A percentile compares a stretch with the other conserved stretches of the same genome.
Conservation (phyloP, 371 early-diverging fungal species). For the Mycotypha africana region DNA sequence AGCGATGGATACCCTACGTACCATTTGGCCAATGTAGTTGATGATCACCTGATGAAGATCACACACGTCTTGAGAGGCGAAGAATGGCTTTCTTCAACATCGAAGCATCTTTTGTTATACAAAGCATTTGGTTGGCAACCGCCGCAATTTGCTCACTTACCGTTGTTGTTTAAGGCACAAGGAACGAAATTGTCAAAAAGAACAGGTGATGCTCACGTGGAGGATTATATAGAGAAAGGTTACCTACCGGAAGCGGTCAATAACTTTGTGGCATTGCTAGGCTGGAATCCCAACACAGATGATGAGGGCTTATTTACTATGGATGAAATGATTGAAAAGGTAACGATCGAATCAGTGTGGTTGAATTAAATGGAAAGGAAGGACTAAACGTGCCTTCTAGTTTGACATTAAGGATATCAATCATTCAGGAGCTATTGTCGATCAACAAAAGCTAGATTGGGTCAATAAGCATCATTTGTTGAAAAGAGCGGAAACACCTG, state of each 20-base stretch:
- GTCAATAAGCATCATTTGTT: constrained; percentile 78
- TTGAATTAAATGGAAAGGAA: neutral
- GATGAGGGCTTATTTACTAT: constrained; percentile 38
- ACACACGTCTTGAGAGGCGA: constrained; percentile 93
- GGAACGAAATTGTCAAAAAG: constrained; percentile 88
- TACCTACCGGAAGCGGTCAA: constrained; percentile 85
- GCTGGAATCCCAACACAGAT: constrained; percentile 68
- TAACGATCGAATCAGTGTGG: constrained; percentile 27
- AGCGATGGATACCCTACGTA: constrained; percentile 93
- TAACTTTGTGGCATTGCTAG: constrained; percentile 86
- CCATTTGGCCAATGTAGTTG: constrained; percentile 93
- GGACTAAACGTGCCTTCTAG: constrained; percentile 19
- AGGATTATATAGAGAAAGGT: constrained; percentile 66
- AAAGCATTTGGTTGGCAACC: constrained; percentile 74
- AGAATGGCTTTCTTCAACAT: constrained; percentile 94
- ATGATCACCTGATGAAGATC: constrained; percentile 88
- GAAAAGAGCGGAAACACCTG: constrained; percentile 42
- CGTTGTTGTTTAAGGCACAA: constrained; percentile 79
- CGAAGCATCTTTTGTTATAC: constrained; percentile 86
- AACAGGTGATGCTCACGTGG: constrained; percentile 72
- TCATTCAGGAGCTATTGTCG: constrained; percentile 73
- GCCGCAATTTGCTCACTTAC: constrained; percentile 85
- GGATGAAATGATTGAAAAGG: constrained; percentile 60
- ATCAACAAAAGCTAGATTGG: constrained; percentile 76
- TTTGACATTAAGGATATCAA: constrained; percentile 70